Evolutionary conservation across 768 basidiomycete genomes (phyloP).

Genomic region (Collybia sordida): DNA sequence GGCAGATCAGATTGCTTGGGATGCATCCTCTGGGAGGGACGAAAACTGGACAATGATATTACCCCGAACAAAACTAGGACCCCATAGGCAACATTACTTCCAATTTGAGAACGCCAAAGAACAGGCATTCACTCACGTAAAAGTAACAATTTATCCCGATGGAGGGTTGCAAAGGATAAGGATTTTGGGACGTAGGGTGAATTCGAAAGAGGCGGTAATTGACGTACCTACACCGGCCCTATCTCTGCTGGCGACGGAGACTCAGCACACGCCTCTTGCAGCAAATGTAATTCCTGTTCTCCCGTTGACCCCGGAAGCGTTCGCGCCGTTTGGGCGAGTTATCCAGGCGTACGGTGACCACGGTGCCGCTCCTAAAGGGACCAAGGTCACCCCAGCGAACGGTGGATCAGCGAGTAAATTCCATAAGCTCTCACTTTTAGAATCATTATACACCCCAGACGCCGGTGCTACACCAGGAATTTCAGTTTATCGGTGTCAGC

Average conservation of each 20-base stretch:
- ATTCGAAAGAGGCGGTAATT: background rate
- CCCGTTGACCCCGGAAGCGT: slow-evolving; percentile 82
- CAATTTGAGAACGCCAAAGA: slow-evolving; percentile 68
- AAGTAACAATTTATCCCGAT: slow-evolving; percentile 89
- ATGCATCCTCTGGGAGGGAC: slow-evolving; percentile 32
- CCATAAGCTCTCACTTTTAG: slow-evolving; percentile 82
- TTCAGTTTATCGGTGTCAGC: slow-evolving; percentile 83
- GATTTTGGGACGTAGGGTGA: slow-evolving; percentile 60
- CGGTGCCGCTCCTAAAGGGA: slow-evolving; percentile 62
- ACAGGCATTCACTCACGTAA: slow-evolving; percentile 75
- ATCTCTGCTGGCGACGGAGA: slow-evolving; percentile 2
- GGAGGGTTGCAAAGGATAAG: slow-evolving; percentile 96
- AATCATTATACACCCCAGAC: slow-evolving; percentile 61
- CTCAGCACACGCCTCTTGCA: slow-evolving; percentile 3
- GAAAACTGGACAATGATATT: slow-evolving; percentile 75
- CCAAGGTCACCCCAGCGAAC: slow-evolving; percentile 80
- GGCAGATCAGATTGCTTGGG: slow-evolving; percentile 33
- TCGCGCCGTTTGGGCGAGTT: slow-evolving; percentile 87
- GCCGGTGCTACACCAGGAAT: slow-evolving; percentile 63
- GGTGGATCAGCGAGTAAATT: slow-evolving; percentile 90
- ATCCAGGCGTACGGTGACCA: slow-evolving; percentile 82
- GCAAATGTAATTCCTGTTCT: slow-evolving; percentile 48
- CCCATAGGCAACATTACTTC: slow-evolving; percentile 89
- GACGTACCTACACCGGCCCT: background rate
- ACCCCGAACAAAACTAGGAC: slow-evolving; percentile 76